These are phyloP conservation scores for Skeletonema grethae DNA, from an alignment of 108 stramenopile species.

Conservation along the genomic window DNA sequence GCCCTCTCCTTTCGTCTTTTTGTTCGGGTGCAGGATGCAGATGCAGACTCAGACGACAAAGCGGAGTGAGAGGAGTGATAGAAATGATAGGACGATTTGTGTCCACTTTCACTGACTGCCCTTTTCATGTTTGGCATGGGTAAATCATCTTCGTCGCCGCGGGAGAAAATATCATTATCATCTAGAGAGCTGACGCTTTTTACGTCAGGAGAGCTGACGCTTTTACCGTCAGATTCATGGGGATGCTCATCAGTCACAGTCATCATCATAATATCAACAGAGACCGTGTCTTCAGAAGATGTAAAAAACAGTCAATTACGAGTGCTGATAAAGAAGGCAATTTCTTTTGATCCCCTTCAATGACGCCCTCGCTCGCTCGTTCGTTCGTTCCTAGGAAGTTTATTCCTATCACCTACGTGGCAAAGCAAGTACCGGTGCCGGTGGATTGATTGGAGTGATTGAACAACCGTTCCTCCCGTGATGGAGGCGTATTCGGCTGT, in stretches of 20 bases:
- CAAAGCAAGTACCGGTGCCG: too few species aligned
- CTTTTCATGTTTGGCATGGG: neutral
- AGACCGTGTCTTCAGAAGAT: too few species aligned
- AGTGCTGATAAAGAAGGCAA: too few species aligned
- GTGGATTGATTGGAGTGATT: too few species aligned
- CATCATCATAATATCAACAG: neutral
- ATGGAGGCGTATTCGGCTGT: too few species aligned
- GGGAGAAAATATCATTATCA: neutral
- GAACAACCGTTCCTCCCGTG: too few species aligned
- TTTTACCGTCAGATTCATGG: neutral
- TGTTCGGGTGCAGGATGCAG: neutral
- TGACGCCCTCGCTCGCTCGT: too few species aligned
- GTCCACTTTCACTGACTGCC: neutral
- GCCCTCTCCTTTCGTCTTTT: neutral
- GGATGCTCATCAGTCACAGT: neutral
- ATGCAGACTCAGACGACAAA: neutral
- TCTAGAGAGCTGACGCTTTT: neutral
- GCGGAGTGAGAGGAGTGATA: neutral
- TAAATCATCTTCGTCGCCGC: neutral
- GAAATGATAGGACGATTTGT: neutral
- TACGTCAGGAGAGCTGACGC: neutral
- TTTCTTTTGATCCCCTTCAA: too few species aligned
- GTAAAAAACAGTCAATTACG: too few species aligned
- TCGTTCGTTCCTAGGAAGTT: too few species aligned
- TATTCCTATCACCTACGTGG: too few species aligned